Evolutionary conservation across 306 rosid genomes (phyloP).

Genomic region (Sechiopsis laciniata): DNA sequence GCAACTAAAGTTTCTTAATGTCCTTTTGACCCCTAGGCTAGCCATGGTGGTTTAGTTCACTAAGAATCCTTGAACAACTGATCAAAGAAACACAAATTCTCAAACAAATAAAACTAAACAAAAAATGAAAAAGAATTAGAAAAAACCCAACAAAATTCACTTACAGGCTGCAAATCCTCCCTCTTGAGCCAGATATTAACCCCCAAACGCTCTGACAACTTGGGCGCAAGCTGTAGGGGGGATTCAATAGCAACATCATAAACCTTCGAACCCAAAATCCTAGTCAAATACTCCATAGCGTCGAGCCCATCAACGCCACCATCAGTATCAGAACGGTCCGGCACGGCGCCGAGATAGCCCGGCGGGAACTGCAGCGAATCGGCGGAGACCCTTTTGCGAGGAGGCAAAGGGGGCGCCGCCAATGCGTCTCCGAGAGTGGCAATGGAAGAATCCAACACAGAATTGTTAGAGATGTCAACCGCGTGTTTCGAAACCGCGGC

Average conservation of each 20-base stretch:
- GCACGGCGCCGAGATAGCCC: constrained; percentile 75
- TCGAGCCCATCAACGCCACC: constrained; percentile 22
- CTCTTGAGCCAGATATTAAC: constrained; percentile 77
- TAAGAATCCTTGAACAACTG: not conserved
- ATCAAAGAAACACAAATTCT: not conserved
- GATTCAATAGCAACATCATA: constrained; percentile 78
- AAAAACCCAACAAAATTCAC: constrained; percentile 23
- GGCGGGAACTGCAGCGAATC: constrained; percentile 56
- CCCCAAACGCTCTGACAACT: constrained; percentile 63
- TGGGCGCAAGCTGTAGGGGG: constrained; percentile 69
- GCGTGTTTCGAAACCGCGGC: constrained; percentile 45
- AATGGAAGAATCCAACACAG: constrained; percentile 19
- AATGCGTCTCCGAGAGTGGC: constrained; percentile 24
- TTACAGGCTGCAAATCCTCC: constrained; percentile 85
- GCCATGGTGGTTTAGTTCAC: not conserved
- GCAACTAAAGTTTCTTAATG: no score
- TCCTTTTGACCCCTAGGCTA: no score
- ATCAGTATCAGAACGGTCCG: constrained; percentile 31
- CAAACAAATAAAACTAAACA: not conserved
- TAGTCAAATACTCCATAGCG: constrained; percentile 67
- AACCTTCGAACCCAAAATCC: constrained; percentile 70
- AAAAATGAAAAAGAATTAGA: not conserved
- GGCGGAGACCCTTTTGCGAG: constrained; percentile 35
- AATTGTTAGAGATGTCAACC: constrained; percentile 23
- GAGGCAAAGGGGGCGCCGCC: constrained; percentile 10